Conservation (phyloP, 257 asterid species). For the Solanum rostratum region DNA sequence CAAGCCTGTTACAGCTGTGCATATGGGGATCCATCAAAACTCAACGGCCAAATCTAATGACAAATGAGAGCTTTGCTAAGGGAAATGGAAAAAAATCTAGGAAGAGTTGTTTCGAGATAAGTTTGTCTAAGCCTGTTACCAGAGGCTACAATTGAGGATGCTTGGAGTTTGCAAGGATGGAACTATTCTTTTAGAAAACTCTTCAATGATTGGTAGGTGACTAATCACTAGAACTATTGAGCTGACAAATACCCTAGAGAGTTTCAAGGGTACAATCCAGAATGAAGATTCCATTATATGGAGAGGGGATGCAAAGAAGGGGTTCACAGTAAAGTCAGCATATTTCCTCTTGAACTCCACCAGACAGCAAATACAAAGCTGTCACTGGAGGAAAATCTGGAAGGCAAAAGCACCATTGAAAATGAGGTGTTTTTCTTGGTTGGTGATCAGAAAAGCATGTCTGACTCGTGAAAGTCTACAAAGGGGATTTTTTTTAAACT, state of each 20-base stretch:
- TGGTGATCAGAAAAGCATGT: too few relatives aligned
- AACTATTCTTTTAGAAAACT: neutral
- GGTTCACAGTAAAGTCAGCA: neutral
- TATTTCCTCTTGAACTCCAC: too few relatives aligned
- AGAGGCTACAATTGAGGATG: neutral
- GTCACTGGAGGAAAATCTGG: neutral
- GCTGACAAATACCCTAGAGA: neutral
- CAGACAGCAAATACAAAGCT: neutral
- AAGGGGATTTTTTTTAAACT: too few relatives aligned
- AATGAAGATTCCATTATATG: neutral
- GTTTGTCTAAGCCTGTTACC: neutral
- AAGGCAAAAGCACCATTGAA: neutral
- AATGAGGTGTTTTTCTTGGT: too few relatives aligned
- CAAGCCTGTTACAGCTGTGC: neutral
- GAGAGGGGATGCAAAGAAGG: neutral
- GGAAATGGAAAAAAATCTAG: neutral
- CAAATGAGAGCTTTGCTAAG: neutral
- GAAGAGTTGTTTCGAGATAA: too few relatives aligned
- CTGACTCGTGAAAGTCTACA: too few relatives aligned
- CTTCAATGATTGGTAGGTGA: neutral
- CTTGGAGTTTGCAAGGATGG: too few relatives aligned
- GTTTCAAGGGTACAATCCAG: neutral
- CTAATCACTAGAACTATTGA: neutral
- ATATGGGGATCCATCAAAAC: neutral
- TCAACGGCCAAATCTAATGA: neutral